These are phyloP conservation scores for Neofusicoccum kwambonambiense DNA, from an alignment of 2,329 filamentous ascomycete species.

Conservation along the genomic window DNA sequence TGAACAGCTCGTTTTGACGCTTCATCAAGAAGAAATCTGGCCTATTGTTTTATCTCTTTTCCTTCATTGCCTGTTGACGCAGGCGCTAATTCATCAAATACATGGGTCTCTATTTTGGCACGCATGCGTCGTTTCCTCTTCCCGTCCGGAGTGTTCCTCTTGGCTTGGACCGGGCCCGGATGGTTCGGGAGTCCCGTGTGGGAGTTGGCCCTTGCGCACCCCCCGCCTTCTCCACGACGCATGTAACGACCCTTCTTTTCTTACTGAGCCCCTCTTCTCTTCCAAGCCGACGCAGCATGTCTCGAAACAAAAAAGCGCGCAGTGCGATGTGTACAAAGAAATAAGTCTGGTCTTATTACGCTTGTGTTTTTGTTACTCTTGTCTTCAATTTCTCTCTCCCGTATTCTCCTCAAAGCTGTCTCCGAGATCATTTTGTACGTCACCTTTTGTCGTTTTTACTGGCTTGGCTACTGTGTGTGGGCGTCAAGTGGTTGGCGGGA, in stretches of 20 bases:
- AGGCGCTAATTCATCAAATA: conserved; percentile 16
- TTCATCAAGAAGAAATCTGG: conserved; percentile 10
- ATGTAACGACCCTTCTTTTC: too few relatives aligned
- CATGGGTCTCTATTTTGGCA: conserved; percentile 8
- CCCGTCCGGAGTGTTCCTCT: background rate
- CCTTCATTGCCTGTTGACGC: conserved; percentile 10
- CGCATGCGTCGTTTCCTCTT: background rate
- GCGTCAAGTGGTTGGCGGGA: background rate
- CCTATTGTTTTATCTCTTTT: conserved; percentile 5
- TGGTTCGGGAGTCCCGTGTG: too few relatives aligned
- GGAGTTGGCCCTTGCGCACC: too few relatives aligned
- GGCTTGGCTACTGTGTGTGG: background rate
- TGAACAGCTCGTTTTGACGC: conserved; percentile 2
- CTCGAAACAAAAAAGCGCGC: background rate
- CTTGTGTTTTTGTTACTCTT: background rate
- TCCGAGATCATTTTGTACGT: background rate
- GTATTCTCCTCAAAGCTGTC: background rate
- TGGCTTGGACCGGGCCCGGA: too few relatives aligned
- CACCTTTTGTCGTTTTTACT: background rate
- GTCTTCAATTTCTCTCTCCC: background rate
- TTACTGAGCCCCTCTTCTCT: background rate
- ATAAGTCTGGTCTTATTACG: background rate
- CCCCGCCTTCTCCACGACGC: background rate
- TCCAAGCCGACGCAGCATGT: background rate
- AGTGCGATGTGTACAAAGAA: conserved; percentile 5